Percentiles rank a stretch among this genome's conserved stretches.
Conservation (phyloP, 1,139 yeast species). For the Suhomyces kunorum region DNA sequence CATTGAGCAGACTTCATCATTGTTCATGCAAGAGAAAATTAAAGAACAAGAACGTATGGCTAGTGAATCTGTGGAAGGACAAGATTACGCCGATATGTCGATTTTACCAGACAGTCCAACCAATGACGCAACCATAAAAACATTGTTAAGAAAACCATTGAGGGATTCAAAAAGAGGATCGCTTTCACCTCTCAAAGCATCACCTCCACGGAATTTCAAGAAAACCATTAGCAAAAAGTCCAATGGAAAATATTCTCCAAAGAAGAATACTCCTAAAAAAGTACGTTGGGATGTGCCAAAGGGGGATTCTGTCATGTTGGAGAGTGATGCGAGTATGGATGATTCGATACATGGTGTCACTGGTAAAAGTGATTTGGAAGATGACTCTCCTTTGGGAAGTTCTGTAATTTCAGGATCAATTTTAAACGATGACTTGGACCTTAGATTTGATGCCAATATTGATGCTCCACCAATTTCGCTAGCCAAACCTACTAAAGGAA, state of each 20-base stretch:
- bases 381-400: slow-evolving; percentile 31
- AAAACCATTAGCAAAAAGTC: slow-evolving; percentile 19
- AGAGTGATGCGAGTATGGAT: slow-evolving; percentile 28
- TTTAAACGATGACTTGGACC: slow-evolving; percentile 31
- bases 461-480: slow-evolving; percentile 33
- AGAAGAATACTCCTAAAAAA: slow-evolving; percentile 24
- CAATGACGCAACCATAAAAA: neutral
- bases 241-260: slow-evolving; percentile 15
- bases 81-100: neutral
- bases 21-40: slow-evolving; percentile 32
- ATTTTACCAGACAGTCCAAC: neutral
- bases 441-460: slow-evolving; percentile 32
- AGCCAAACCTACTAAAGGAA: neutral
- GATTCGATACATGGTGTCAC: slow-evolving; percentile 16
- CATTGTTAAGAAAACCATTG: neutral
- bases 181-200: slow-evolving; percentile 31
- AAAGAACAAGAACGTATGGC: slow-evolving; percentile 15
- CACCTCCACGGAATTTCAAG: slow-evolving; percentile 32
- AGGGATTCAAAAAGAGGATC: slow-evolving; percentile 28
- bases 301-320: slow-evolving; percentile 32
- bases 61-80: neutral
- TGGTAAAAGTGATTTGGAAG: slow-evolving; percentile 28
- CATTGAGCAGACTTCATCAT: slow-evolving; percentile 32
- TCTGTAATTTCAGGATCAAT: slow-evolving; percentile 13
- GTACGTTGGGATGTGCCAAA: slow-evolving; percentile 44